Evolutionary conservation across 768 basidiomycete species (phyloP).

Genomic region (Dacryopinax spathularia): DNA sequence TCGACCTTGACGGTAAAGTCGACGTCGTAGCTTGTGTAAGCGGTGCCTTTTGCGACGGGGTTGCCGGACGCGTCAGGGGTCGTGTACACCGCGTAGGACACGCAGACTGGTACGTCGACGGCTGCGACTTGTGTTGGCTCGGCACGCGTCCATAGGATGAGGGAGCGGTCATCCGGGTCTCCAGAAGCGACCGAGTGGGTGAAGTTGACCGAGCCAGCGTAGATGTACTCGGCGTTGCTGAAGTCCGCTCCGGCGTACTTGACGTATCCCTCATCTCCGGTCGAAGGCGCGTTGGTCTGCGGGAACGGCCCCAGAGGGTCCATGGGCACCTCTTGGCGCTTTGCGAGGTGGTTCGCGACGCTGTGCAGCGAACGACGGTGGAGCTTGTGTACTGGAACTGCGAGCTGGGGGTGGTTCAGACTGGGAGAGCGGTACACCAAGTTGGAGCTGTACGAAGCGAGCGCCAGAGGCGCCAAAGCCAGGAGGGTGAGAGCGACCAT

Average conservation of each 20-base stretch:
- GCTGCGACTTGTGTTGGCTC: constrained; percentile 23
- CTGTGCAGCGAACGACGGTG: background rate
- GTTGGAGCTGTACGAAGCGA: constrained; percentile 16
- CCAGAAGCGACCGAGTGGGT: constrained; percentile 26
- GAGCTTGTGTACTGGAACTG: background rate
- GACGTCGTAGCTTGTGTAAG: constrained; percentile 42
- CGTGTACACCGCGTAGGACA: constrained; percentile 25
- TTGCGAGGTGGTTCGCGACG: background rate
- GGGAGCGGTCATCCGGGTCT: constrained; percentile 40
- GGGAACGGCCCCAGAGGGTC: background rate
- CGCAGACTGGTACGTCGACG: constrained; percentile 39
- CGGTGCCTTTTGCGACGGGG: constrained; percentile 32
- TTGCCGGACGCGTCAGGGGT: background rate
- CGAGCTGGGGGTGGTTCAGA: constrained; percentile 12
- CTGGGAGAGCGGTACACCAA: constrained; percentile 32
- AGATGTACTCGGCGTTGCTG: constrained; percentile 3
- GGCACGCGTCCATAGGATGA: constrained; percentile 46
- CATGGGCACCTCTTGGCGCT: background rate
- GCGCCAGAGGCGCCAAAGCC: background rate
- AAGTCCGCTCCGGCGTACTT: constrained; percentile 5
- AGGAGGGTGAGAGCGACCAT: constrained; percentile 1
- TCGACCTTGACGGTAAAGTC: constrained; percentile 50
- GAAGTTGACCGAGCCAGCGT: constrained; percentile 6
- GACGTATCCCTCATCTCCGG: constrained; percentile 5
- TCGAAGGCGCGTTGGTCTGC: background rate